Conservation (phyloP, 306 rosid species). For the Castanospermum australe region DNA sequence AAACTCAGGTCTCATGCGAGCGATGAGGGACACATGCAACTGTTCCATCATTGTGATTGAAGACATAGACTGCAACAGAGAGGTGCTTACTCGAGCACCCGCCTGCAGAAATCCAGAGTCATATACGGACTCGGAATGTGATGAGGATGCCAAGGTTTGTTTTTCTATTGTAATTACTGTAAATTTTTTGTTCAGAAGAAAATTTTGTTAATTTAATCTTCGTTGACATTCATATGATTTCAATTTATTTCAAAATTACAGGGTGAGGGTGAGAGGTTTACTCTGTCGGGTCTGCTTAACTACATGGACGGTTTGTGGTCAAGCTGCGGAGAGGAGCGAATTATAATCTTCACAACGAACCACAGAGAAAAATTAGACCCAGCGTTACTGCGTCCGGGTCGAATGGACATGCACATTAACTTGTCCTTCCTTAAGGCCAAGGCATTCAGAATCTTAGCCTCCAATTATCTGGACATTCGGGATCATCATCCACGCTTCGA, state of each 20-base stretch:
- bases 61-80: slow-evolving; percentile 45
- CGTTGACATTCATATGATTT: neutral
- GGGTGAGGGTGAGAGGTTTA: neutral
- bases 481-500: slow-evolving; percentile 15
- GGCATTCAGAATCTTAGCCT: slow-evolving; percentile 43
- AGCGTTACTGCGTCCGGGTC: slow-evolving; percentile 53
- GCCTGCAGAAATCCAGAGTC: too few species aligned
- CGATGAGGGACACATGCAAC: slow-evolving; percentile 21
- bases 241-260: neutral
- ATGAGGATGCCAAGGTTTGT: neutral
- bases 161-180: too few species aligned
- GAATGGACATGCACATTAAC: slow-evolving; percentile 70
- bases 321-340: slow-evolving; percentile 61
- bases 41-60: slow-evolving; percentile 46
- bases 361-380: slow-evolving; percentile 55
- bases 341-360: slow-evolving; percentile 61
- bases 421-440: slow-evolving; percentile 45
- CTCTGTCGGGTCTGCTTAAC: slow-evolving; percentile 49
- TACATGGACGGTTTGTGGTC: slow-evolving; percentile 69
- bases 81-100: slow-evolving; percentile 26
- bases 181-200: neutral
- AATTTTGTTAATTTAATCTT: too few species aligned
- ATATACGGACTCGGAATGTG: too few species aligned
- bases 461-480: slow-evolving; percentile 42
- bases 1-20: slow-evolving; percentile 22